Base-by-base conservation (phyloP, 2,329 filamentous ascomycete species). In the Stenocarpella maydis region DNA sequence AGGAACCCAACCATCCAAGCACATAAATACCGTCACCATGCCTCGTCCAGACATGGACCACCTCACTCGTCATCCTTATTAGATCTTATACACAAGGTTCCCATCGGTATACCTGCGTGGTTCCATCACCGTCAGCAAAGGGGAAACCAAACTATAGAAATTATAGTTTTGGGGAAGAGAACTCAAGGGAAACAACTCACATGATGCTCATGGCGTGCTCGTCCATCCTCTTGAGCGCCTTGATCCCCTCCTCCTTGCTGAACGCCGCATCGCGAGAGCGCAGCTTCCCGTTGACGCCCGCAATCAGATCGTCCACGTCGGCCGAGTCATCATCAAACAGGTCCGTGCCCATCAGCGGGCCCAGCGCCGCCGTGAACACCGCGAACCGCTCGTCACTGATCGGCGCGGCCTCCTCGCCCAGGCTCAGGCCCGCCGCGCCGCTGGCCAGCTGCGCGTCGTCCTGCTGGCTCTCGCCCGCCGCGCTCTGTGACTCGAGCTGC, bases 281-380 rank as follows among this genome's bases (percentile, higher is more conserved):
- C 55, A 97, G 75, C 74, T 89, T 88, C 4, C 82, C 83, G 78
- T 99, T 99, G 63, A 99, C 92, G 10, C 92, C 92, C 4, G 86
- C 86, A 21, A 98, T 86, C 39, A 99, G 86, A 31, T 88, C 88
- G 72, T 90, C 88, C 2, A 98, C 86, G 71, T 91, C 87, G 17
- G 94, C 94, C 21, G 91, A 89, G 76, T 98, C 96, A 71, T 97
- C 93, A 39, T 91, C 89, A 78, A 99, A 99, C n/a, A 99, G 80
- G 15, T 88, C 86, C 0, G 92, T 91, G 75, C 91, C 91, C 76
- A 97, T 91, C 66, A 99, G 85, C 75, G 93, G 92, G 28, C 96
- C 96, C 3, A 99, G 85, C 2, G 92, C 88, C 14, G 88, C 88
- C 67, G 93, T 90, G 90, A 99, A 99, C 1, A 89, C 82, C 7